These are phyloP conservation scores for Monosporascus cannonballus DNA, from an alignment of 2,329 filamentous ascomycete species.

Conservation along the genomic window DNA sequence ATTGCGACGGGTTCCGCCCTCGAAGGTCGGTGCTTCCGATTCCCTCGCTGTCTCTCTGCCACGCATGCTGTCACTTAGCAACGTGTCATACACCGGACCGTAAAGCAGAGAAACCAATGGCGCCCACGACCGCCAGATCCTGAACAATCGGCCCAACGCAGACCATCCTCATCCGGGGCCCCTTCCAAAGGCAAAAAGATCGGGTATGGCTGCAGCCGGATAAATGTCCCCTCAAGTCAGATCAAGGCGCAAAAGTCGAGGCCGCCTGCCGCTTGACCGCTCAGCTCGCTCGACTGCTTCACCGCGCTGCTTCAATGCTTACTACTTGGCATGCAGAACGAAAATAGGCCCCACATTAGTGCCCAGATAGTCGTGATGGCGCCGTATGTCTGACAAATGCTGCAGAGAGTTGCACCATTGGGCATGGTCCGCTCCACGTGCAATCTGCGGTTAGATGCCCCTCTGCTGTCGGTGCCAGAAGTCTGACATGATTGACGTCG, in stretches of 20 bases:
- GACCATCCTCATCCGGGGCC: neutral
- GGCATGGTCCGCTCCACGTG: conserved; percentile 15
- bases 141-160: neutral
- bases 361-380: neutral
- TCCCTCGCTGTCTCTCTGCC: neutral
- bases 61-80: neutral
- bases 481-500: conserved; percentile 12
- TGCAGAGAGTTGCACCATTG: conserved; percentile 3
- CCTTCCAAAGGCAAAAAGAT: neutral
- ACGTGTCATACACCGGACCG: neutral
- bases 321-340: conserved; percentile 1
- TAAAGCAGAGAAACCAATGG: neutral
- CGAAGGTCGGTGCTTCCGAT: too few species aligned
- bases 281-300: neutral
- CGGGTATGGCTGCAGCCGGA: neutral
- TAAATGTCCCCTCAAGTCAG: neutral
- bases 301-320: neutral
- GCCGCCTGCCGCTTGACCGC: neutral
- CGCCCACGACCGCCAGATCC: neutral
- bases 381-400: neutral
- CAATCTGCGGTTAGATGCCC: conserved; percentile 7
- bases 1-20: too few species aligned
- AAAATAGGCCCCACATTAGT: conserved; percentile 2
- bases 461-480: conserved; percentile 1
- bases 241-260: neutral